Conservation (phyloP, 1,284 basidiomycete species). For the Ceratobasidium sp. region DNA sequence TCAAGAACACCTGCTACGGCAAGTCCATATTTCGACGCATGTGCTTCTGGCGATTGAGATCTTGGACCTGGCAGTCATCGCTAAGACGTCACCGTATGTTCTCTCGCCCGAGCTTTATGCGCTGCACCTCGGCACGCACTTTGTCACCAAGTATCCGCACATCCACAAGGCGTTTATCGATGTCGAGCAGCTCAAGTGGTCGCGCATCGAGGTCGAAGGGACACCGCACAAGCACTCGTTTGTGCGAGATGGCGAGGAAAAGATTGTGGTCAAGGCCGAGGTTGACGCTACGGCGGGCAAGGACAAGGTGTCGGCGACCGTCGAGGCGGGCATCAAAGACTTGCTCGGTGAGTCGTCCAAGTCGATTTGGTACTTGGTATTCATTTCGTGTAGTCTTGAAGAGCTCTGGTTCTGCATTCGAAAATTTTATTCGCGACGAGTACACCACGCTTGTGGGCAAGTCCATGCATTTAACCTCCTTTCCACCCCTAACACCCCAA, state of each 20-base stretch:
- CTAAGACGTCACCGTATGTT: constrained; percentile 85
- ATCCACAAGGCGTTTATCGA: constrained; percentile 77
- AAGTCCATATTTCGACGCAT: constrained; percentile 47
- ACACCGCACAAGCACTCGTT: constrained; percentile 80
- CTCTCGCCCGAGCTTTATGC: constrained; percentile 86
- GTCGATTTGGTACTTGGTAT: constrained; percentile 35
- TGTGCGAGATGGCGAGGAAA: constrained; percentile 89
- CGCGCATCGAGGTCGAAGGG: constrained; percentile 68
- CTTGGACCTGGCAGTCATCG: constrained; percentile 64
- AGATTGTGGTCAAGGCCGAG: constrained; percentile 69
- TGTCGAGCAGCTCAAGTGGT: constrained; percentile 85
- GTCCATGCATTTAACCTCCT: constrained; percentile 39
- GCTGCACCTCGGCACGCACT: constrained; percentile 82
- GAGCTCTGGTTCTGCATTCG: constrained; percentile 85
- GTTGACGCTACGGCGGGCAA: constrained; percentile 68
- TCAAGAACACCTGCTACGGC: constrained; percentile 95
- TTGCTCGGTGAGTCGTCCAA: constrained; percentile 68
- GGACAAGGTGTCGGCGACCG: constrained; percentile 63
- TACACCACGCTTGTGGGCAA: constrained; percentile 78
- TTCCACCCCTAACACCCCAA: not conserved
- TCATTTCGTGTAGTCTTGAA: constrained; percentile 73
- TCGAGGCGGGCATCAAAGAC: constrained; percentile 75
- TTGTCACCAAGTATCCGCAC: constrained; percentile 84
- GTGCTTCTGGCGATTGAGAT: not conserved
- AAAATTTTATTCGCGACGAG: constrained; percentile 83